phyloP scores from a whole-genome alignment of 2,329 filamentous ascomycete genomes.

The Harringtonia lauricola region DNA sequence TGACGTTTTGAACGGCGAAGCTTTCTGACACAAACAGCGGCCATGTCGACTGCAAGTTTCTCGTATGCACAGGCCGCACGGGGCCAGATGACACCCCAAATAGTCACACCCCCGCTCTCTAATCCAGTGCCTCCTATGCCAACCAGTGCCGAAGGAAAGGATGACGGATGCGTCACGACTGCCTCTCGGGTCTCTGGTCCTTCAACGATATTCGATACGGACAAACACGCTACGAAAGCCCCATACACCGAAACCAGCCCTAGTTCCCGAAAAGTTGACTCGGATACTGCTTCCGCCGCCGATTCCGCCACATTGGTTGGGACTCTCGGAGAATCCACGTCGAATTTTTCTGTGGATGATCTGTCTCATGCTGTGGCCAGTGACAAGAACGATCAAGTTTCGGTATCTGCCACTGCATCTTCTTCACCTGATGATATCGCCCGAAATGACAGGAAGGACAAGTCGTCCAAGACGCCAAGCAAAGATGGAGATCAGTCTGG shows the following conservation, averaged over 20 bases:
- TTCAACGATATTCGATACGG: not conserved
- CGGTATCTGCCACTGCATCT: not conserved
- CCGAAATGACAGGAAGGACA: conserved; percentile 51
- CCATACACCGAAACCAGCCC: not conserved
- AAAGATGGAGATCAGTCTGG: conserved; percentile 38
- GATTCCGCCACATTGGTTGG: conserved; percentile 19
- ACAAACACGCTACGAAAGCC: not conserved
- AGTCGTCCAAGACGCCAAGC: conserved; percentile 44
- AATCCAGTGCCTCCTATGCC: conserved; percentile 18
- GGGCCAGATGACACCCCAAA: conserved; percentile 46
- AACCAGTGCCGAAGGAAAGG: conserved; percentile 21
- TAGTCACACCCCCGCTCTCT: conserved; percentile 20
- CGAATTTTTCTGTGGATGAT: conserved; percentile 10
- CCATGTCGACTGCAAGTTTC: conserved; percentile 53
- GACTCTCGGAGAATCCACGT: conserved; percentile 18
- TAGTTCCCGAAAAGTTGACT: conserved; percentile 9
- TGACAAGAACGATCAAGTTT: conserved; percentile 4
- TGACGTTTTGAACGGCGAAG: not conserved
- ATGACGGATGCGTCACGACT: conserved; percentile 19
- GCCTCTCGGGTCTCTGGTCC: not conserved
- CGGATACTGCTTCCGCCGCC: conserved; percentile 17
- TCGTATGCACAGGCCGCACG: conserved; percentile 96
- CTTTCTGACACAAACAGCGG: not conserved
- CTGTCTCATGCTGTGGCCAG: conserved; percentile 45
- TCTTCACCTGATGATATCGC: conserved; percentile 41